Evolutionary conservation across 2,329 filamentous ascomycete species (phyloP).

Genomic region (Cadophora sp.): DNA sequence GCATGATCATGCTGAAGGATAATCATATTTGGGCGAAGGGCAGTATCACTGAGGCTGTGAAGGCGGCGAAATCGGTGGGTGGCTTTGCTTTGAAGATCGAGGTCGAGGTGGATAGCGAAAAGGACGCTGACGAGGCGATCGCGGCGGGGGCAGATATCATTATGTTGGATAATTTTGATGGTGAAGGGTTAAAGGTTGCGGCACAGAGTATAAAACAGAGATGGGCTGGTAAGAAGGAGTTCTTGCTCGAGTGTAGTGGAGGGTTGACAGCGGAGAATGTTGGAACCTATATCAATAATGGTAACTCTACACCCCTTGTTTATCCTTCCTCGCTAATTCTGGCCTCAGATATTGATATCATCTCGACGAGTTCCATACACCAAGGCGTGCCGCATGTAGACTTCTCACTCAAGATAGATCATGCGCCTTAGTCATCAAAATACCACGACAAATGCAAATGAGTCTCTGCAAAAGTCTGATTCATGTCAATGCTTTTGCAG

Average conservation of each 20-base stretch:
- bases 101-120: conserved; percentile 90
- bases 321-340: conserved; percentile 32
- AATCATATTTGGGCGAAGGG: conserved; percentile 95
- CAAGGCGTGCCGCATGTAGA: conserved; percentile 94
- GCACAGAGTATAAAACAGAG: conserved; percentile 78
- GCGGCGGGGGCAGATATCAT: conserved; percentile 90
- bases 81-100: conserved; percentile 95
- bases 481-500: conserved; percentile 11
- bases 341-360: conserved; percentile 81
- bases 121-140: conserved; percentile 90
- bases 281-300: conserved; percentile 76
- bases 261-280: conserved; percentile 88
- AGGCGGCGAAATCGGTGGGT: conserved; percentile 80
- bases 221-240: conserved; percentile 76
- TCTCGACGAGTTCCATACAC: conserved; percentile 96
- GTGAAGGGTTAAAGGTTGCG: conserved; percentile 76
- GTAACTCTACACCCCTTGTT: conserved; percentile 51
- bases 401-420: conserved; percentile 89
- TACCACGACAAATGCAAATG: not conserved
- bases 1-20: conserved; percentile 99
- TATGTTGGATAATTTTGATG: conserved; percentile 96
- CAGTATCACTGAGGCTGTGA: conserved; percentile 85
- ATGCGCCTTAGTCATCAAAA: conserved; percentile 28
- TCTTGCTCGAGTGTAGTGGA: conserved; percentile 91
- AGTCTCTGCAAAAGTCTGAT: not conserved